phyloP scores from a whole-genome alignment of 148 eudicot species.

The Persicaria tinctoria region DNA sequence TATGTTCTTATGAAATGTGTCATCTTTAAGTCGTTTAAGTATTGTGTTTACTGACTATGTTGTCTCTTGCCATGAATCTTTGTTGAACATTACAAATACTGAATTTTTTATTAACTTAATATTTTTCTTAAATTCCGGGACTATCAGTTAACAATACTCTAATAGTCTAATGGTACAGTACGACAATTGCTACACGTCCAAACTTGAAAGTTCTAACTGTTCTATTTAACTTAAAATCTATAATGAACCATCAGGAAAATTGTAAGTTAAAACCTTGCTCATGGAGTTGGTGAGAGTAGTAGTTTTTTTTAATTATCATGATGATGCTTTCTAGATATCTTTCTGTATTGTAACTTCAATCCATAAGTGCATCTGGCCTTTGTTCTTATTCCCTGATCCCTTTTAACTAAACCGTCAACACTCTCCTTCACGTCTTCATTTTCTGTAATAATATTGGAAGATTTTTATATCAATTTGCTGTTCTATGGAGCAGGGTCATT shows the following conservation, averaged over 20 bases:
- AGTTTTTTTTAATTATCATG: background rate
- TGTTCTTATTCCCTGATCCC: background rate
- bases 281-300: no score
- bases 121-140: background rate
- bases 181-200: background rate
- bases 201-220: background rate
- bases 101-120: background rate
- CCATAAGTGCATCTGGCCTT: background rate
- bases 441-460: background rate
- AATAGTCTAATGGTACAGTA: background rate
- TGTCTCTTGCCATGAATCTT: no score
- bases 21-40: no score
- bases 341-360: background rate
- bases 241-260: no score
- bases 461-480: constrained; percentile 1
- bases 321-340: background rate
- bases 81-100: no score
- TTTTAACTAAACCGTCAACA: background rate
- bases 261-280: no score
- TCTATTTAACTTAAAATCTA: no score
- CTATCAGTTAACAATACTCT: background rate
- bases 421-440: background rate
- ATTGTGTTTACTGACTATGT: no score
- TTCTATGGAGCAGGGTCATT: constrained; percentile 38
- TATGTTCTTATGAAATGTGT: no score